Evolutionary conservation across 192 early-diverging fungal species (phyloP).

Genomic region (Backusella mclennaniae): DNA sequence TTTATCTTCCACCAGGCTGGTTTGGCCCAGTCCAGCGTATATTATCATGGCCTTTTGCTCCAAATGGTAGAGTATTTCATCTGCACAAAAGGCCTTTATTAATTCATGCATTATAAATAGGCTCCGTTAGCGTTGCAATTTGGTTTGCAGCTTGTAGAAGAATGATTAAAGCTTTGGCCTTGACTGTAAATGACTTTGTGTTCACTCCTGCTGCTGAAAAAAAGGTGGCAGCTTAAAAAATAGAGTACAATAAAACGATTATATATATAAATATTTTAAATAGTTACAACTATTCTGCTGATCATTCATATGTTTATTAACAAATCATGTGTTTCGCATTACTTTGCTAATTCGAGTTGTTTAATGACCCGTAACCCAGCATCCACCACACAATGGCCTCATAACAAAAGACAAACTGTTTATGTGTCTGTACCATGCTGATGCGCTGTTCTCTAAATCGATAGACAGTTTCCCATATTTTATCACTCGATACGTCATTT

Average conservation of each 20-base stretch:
- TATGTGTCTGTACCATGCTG: slow-evolving; percentile 77
- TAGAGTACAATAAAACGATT: not conserved
- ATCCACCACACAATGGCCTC: slow-evolving; percentile 67
- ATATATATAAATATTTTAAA: not conserved
- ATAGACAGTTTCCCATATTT: slow-evolving; percentile 59
- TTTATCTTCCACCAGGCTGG: slow-evolving; percentile 76
- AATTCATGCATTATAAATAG: slow-evolving; percentile 26
- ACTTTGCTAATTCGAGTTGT: too few relatives aligned
- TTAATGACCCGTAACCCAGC: slow-evolving; percentile 8
- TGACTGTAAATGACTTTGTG: slow-evolving; percentile 31
- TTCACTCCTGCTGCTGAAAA: slow-evolving; percentile 16
- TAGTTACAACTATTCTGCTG: too few relatives aligned
- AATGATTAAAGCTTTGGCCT: slow-evolving; percentile 44
- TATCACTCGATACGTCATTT: slow-evolving; percentile 41
- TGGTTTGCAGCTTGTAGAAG: slow-evolving; percentile 79
- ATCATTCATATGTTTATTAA: too few relatives aligned
- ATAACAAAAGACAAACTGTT: slow-evolving; percentile 85
- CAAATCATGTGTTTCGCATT: not conserved
- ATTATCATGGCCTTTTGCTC: slow-evolving; percentile 71
- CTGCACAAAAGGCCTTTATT: too few relatives aligned
- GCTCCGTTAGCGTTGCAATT: slow-evolving; percentile 71
- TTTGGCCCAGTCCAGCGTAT: slow-evolving; percentile 72
- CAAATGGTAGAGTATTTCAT: slow-evolving; percentile 45
- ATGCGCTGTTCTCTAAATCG: slow-evolving; percentile 77
- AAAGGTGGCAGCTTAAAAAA: not conserved